These are phyloP conservation scores for Schoenoplectus tabernaemontani DNA, from an alignment of 202 grass and related monocot genomes.

Conservation along the genomic window DNA sequence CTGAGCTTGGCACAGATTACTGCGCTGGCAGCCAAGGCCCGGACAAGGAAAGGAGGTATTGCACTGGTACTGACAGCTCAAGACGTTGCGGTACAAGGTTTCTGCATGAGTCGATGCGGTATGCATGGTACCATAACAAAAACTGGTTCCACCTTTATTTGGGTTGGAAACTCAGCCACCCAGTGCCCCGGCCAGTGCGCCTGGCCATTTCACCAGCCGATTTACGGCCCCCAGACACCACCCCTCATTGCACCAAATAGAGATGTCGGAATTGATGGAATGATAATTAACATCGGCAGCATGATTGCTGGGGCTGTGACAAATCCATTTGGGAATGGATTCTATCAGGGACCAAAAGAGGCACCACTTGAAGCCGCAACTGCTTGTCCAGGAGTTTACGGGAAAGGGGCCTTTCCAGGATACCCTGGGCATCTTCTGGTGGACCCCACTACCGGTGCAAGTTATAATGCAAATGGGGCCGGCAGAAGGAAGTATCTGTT, in stretches of 20 bases:
- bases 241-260: constrained; percentile 15
- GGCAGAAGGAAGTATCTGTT: constrained; percentile 28
- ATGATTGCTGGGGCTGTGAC: constrained; percentile 29
- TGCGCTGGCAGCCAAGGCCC: constrained; percentile 21
- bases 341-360: constrained; percentile 33
- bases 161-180: constrained; percentile 30
- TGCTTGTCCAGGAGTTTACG: constrained; percentile 31
- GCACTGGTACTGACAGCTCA: constrained; percentile 42
- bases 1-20: constrained; percentile 27
- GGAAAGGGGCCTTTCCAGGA: constrained; percentile 26
- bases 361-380: constrained; percentile 33
- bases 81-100: constrained; percentile 41
- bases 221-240: constrained; percentile 20
- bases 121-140: constrained; percentile 27
- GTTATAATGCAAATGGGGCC: constrained; percentile 25
- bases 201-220: constrained; percentile 21
- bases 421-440: constrained; percentile 27
- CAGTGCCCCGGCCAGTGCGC: constrained; percentile 47
- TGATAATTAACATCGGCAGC: constrained; percentile 25
- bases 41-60: not conserved
- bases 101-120: constrained; percentile 51
- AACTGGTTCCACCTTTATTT: constrained; percentile 29
- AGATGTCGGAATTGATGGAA: constrained; percentile 27
- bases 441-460: constrained; percentile 17
- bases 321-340: constrained; percentile 31